These are phyloP conservation scores for Cystofilobasidium ferigula DNA, from an alignment of 768 basidiomycete species.

Conservation along the genomic window DNA sequence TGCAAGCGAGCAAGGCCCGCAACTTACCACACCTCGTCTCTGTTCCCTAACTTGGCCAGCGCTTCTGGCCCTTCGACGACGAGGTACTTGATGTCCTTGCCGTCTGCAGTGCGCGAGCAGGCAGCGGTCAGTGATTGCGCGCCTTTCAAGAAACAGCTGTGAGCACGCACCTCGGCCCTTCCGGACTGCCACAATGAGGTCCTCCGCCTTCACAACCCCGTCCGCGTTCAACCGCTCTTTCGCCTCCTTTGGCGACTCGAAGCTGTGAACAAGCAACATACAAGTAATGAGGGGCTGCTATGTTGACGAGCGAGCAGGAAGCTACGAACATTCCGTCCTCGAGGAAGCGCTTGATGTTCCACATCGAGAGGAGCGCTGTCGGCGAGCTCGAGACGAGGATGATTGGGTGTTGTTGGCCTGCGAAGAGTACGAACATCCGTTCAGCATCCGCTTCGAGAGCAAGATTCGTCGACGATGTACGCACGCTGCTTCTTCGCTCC, in stretches of 20 bases:
- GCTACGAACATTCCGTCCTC: conserved; percentile 66
- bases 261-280: neutral
- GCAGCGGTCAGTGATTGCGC: neutral
- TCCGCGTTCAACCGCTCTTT: conserved; percentile 1
- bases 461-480: neutral
- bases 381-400: conserved; percentile 96
- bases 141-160: neutral
- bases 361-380: conserved; percentile 90
- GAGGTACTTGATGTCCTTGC: conserved; percentile 52
- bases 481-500: conserved; percentile 19
- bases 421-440: neutral
- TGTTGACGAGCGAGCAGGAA: neutral
- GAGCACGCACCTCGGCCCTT: conserved; percentile 9
- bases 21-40: conserved; percentile 12
- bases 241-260: conserved; percentile 24
- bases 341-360: conserved; percentile 87
- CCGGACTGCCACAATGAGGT: conserved; percentile 15
- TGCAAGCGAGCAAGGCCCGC: neutral
- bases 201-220: conserved; percentile 21
- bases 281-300: neutral
- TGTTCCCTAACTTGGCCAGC: conserved; percentile 59
- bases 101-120: conserved; percentile 25
- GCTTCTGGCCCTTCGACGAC: conserved; percentile 90
- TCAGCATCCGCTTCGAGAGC: neutral
- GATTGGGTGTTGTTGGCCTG: conserved; percentile 73